These are phyloP conservation scores for Penicillium coffeae DNA, from an alignment of 495 filamentous ascomycete species.

Conservation along the genomic window DNA sequence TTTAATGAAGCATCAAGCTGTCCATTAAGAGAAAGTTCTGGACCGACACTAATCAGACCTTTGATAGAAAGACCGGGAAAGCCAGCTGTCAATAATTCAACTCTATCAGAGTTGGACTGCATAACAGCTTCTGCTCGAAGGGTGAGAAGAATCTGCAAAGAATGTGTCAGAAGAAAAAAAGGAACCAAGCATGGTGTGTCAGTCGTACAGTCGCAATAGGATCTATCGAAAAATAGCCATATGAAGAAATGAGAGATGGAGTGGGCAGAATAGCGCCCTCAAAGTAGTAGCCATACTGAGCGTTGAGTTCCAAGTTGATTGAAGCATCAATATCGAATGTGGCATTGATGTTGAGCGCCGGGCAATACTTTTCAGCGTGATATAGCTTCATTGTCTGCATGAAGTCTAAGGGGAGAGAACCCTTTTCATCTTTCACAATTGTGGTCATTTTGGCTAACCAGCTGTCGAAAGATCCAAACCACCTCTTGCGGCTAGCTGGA, in stretches of 20 bases:
- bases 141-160: slow-evolving; percentile 1
- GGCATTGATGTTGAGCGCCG: not conserved
- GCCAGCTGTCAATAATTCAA: not conserved
- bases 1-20: not conserved
- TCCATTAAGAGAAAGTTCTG: slow-evolving; percentile 1
- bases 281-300: slow-evolving; percentile 10
- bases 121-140: not conserved
- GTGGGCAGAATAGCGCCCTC: slow-evolving; percentile 5
- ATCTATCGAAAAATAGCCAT: slow-evolving; percentile 4
- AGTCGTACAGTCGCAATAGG: not conserved
- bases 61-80: slow-evolving; percentile 6
- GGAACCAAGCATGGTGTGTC: not conserved
- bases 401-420: not conserved
- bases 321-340: not conserved
- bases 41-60: slow-evolving; percentile 5
- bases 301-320: too few species aligned
- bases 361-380: not conserved
- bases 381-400: slow-evolving; percentile 1
- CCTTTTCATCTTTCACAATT: not conserved
- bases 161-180: not conserved
- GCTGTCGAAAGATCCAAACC: not conserved
- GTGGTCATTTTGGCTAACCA: slow-evolving; percentile 7
- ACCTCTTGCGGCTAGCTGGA: slow-evolving; percentile 1
- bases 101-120: not conserved
- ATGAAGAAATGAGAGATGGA: not conserved